Evolutionary conservation across 2,329 filamentous ascomycete species (phyloP), one percentile per base, ranked within the genome.

Genomic region (Zelopaecilomyces penicillatus): DNA sequence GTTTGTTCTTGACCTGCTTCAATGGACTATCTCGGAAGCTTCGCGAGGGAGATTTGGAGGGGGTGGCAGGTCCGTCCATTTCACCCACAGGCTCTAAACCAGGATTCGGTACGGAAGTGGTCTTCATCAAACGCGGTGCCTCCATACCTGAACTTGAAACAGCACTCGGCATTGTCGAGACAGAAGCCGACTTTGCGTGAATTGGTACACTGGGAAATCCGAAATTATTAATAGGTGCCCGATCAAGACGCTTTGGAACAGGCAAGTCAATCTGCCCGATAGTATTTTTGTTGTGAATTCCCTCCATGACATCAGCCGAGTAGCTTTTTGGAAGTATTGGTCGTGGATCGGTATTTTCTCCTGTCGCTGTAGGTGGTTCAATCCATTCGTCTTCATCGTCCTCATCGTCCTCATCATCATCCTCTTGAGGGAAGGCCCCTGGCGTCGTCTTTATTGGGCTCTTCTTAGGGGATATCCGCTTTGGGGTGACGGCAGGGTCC

Each of bases 1-100:
- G 73, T 61, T 89, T 94, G 58, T 86, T 87, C 68, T 95, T 97
- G 29, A 93, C 90, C 42, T 93, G 88, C 64, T 90, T 95, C 47
- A 96, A 65, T 5, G 88, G 88, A 47, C 85, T 91, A 53, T 94
- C 89, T 6, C 74, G 71, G 54, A 78, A 71, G 40, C 61, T 68
- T 44, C 77, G 67, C 5, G 74, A 70, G 0, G 77, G 76, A 1
- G 79, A 81, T 53, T 79, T 80, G 3, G 67, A 61, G 51, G 75
- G 68, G 62, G 76, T 67, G 62, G 74, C 54, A 11, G 76, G 57
- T 6, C 50, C 55, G 10, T 60, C 60, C 5, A 59, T 51, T 48
- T 74, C 71, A 0, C 61, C 49, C 6, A 71, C 82, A 9, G 78
- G 71, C 6, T 65, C 66, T 28, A 75, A 61, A 12, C 70, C 60